A percentile compares a stretch with the other conserved stretches of the same genome.
Conservation (phyloP, 108 stramenopile species). For the Pseudonitzschia pungens region DNA sequence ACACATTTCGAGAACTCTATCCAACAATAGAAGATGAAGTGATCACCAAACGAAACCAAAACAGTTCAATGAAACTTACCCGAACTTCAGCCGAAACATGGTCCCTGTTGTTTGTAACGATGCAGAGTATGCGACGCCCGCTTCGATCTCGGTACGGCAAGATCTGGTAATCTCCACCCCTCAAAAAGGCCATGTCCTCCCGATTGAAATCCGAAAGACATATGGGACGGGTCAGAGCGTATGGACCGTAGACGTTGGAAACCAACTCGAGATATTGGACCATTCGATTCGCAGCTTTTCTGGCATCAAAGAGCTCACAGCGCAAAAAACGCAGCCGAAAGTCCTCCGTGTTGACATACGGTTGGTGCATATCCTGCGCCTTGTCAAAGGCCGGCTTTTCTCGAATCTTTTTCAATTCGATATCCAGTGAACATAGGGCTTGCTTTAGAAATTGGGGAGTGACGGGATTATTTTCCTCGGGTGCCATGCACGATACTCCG, state of each 20-base stretch:
- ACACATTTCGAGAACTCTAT: neutral
- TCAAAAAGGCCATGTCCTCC: slow-evolving; percentile 13
- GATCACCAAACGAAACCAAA: neutral
- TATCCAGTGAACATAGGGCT: neutral
- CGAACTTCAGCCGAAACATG: neutral
- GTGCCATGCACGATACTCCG: slow-evolving; percentile 9
- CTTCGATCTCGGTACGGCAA: neutral
- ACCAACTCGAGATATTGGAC: slow-evolving; percentile 26
- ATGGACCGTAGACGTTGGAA: slow-evolving; percentile 27
- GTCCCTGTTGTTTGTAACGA: neutral
- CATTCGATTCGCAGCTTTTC: slow-evolving; percentile 21
- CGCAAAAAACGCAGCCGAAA: slow-evolving; percentile 33
- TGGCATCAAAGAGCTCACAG: slow-evolving; percentile 20
- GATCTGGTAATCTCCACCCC: neutral
- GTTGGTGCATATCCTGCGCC: slow-evolving; percentile 12
- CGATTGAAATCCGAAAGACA: slow-evolving; percentile 25
- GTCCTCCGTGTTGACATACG: slow-evolving; percentile 19
- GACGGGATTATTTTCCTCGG: neutral
- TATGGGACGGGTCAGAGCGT: slow-evolving; percentile 19
- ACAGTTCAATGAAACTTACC: neutral
- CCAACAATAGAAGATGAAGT: neutral
- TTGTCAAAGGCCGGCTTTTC: slow-evolving; percentile 18
- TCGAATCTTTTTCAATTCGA: slow-evolving; percentile 13
- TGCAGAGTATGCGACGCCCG: neutral
- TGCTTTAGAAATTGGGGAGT: neutral